Base-by-base conservation (phyloP, 768 basidiomycete genomes). In the Lentinula sp. region DNA sequence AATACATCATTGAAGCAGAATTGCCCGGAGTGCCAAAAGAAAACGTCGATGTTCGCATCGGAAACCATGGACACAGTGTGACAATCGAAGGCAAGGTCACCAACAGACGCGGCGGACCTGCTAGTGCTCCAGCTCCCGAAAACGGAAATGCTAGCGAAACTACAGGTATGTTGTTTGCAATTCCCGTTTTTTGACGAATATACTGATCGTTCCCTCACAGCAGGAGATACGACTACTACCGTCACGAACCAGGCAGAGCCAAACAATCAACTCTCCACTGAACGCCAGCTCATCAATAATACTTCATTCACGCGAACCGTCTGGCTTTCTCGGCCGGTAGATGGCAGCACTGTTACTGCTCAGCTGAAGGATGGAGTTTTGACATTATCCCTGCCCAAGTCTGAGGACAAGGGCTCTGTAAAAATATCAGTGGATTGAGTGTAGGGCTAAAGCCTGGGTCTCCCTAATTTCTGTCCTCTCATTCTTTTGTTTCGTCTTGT, bases 1-100 rank as follows among this genome's bases (percentile, higher is more conserved):
- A 78, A 43, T 91, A 88, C 65, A 63, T 89, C 56, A 74, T 93
- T 45, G 87, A 91, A 66, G 88, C 89, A 1, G 91, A 93, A 67
- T 67, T 93, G 31, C 91, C 90, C 21, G 89, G 90, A 0, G 84
- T 92, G 31, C 85, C 83, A 70, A 90, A 86, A 75, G 89, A 91
- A 65, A 84, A 91, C 66, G 69, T 91, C 8, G 81, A 89, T 59
- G 80, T 92, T 55, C 79, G 83, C 7, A 76, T 92, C 61, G 87
- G 88, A 8, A 86, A 90, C 60, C 82, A 80, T 15, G 89, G 88
- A 2, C 78, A 82, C 60, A 89, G 83, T 63, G 69, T 91, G 60
- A 89, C 85, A 3, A 89, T 93, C 60, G 83, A 89, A 68, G 90
- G 90, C 7, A 85, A 79, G 66, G 71, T 82, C 42, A 66, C 71